Base-by-base conservation (phyloP, 345 rosid genomes). In the Bretschneidera sinensis region DNA sequence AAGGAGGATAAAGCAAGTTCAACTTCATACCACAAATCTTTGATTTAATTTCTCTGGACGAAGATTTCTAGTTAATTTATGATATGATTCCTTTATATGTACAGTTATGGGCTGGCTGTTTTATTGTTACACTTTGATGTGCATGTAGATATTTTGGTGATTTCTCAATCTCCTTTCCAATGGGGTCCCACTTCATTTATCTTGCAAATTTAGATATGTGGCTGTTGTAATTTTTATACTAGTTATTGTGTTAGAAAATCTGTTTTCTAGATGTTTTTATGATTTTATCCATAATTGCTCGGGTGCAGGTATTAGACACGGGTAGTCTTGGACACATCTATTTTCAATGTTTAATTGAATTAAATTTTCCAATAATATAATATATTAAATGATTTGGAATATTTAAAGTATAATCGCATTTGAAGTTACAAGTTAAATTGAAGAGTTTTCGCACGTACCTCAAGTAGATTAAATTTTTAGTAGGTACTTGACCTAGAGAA, bases 101-200 rank as follows among this genome's bases (percentile, higher is more conserved):
- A n/a, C 28, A 21, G 15, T 50, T 65, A 51, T 60, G 61, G 76
- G 71, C 39, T 64, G 24, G 25, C 9, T 24, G 24, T 18, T 57
- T 58, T 55, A 55, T 70, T 43, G 43, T 54, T 21, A 59, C 24
- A 16, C n/a, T 53, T 6, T 24, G 25, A 21, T 14, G 45, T 5
- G 45, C 45, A 39, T 1, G 18, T 60, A 20, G 49, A 47, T 45
- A 48, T 39, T 57, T 67, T 15, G 10, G 48, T 54, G 50, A 58
- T 54, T 47, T 51, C 31, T 14, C 3, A 17, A 11, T 48, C 25
- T 25, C 28, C 25, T 20, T 69, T 71, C n/a, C 52, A 16, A 0
- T 45, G 49, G 64, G 76, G 83, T 55, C 74, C 80, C 71, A 51
- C 65, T 7, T 54, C 55, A 64, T 63, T 72, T 65, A 60, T 69